Conservation (phyloP, 2,329 filamentous ascomycete species). For the Phaeosphaeriaceae sp. region DNA sequence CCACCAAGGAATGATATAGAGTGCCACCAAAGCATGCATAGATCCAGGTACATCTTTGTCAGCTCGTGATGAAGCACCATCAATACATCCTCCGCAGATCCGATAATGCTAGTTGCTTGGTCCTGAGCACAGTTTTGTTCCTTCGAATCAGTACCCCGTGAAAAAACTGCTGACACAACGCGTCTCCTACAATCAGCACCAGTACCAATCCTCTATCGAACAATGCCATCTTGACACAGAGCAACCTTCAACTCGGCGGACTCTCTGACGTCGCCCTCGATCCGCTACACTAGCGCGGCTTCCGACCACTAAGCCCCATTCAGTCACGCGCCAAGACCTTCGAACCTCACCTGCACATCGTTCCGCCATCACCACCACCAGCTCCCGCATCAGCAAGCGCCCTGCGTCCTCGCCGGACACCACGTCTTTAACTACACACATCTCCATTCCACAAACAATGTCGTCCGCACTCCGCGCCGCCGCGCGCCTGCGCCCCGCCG, state of each 20-base stretch:
- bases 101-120: no score
- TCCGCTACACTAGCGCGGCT: conserved; percentile 1
- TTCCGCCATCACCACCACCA: conserved; percentile 7
- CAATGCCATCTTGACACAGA: neutral
- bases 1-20: neutral
- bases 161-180: neutral
- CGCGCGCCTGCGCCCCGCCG: conserved; percentile 27
- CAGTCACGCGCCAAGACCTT: conserved; percentile 19
- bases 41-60: neutral
- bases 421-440: conserved; percentile 3
- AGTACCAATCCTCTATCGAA: neutral
- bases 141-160: no score
- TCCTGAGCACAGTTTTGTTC: no score
- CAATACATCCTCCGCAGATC: neutral
- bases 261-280: conserved; percentile 17
- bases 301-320: conserved; percentile 20
- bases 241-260: neutral
- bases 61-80: neutral
- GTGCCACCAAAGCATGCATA: neutral
- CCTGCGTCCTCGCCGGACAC: conserved; percentile 6
- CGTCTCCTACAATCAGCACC: neutral
- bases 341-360: conserved; percentile 6
- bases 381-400: conserved; percentile 6
- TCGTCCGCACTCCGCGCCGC: conserved; percentile 31
- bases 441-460: conserved; percentile 24